Evolutionary conservation across 768 basidiomycete genomes (phyloP), one percentile per base, ranked within the genome.

Genomic region (Wakefieldia striispora): DNA sequence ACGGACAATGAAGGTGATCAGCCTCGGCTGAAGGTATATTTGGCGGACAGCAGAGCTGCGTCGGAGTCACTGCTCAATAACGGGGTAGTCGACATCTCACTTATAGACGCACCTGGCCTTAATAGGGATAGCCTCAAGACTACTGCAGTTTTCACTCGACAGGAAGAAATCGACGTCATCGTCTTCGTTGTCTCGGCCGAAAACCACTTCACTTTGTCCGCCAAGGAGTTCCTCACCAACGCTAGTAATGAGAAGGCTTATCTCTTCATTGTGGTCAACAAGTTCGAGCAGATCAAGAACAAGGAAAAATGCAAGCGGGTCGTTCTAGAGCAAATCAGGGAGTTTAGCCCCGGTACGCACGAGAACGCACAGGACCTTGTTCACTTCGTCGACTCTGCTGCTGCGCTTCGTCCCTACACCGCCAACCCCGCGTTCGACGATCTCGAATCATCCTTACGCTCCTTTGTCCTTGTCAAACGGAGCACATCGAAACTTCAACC

Each of bases 171-270:
- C 39, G 97, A 99, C 66, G 95, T 99, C 20, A 83, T 99, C 49
- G 95, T 99, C 49, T 99, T 97, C 67, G 94, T 97, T 58, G 94
- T 97, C 43, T 93, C 91, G 1, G 93, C 97, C 4, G 95, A 97
- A 73, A 98, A 99, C 69, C 95, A 98, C 75, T 95, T 99, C 68
- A 99, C 97, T 0, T 79, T 95, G 17, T 95, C 93, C 4, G 88
- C 93, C 13, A 91, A 88, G 65, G 94, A 97, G 67, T 97, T 99
- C 77, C 78, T 99, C 40, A 80, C 75, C 75, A 91, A 83, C 59
- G 94, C 95, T 2, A 90, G 88, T 72, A 88, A 91, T 60, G 97
- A 99, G 73, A 98, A 98, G 75, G 93, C 95, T 0, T 95, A 95
- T 66, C 74, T 99, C 42, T 99, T 99, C 75, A 88, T 98, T 65